Percentiles rank a stretch among this genome's conserved stretches.
phyloP scores from a whole-genome alignment of 495 filamentous ascomycete genomes.

The Penicillium samsonianum region DNA sequence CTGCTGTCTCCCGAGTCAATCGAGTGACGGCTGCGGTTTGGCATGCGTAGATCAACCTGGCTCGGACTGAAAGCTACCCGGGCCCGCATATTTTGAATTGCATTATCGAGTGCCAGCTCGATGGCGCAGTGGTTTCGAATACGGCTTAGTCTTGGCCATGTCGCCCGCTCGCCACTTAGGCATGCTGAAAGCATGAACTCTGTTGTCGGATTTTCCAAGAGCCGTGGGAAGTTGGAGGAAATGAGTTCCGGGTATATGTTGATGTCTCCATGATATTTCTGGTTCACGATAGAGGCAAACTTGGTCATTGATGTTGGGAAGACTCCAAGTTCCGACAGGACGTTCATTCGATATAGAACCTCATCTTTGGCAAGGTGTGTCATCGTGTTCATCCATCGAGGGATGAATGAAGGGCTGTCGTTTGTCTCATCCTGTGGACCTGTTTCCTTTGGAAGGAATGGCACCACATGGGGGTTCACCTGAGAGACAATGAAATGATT shows the following conservation, averaged over 20 bases:
- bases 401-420: conserved; percentile 41
- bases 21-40: conserved; percentile 20
- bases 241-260: conserved; percentile 84
- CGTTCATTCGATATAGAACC: conserved; percentile 75
- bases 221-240: conserved; percentile 69
- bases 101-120: conserved; percentile 81
- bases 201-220: conserved; percentile 81
- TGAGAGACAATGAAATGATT: conserved; percentile 98
- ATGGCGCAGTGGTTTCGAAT: conserved; percentile 83
- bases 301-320: conserved; percentile 83
- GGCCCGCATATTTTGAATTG: conserved; percentile 73
- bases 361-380: conserved; percentile 80
- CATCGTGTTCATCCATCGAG: conserved; percentile 64
- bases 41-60: conserved; percentile 58
- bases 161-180: conserved; percentile 77
- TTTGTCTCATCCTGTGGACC: conserved; percentile 44
- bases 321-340: conserved; percentile 78
- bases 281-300: conserved; percentile 74
- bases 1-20: conserved; percentile 26
- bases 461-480: conserved; percentile 91
- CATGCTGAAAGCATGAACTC: conserved; percentile 85
- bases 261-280: conserved; percentile 94
- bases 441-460: conserved; percentile 77
- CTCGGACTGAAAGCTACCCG: conserved; percentile 78
- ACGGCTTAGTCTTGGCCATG: conserved; percentile 84